These are phyloP conservation scores for Hyphopichia burtonii DNA, from an alignment of 1,139 yeast genomes.

Conservation along the genomic window DNA sequence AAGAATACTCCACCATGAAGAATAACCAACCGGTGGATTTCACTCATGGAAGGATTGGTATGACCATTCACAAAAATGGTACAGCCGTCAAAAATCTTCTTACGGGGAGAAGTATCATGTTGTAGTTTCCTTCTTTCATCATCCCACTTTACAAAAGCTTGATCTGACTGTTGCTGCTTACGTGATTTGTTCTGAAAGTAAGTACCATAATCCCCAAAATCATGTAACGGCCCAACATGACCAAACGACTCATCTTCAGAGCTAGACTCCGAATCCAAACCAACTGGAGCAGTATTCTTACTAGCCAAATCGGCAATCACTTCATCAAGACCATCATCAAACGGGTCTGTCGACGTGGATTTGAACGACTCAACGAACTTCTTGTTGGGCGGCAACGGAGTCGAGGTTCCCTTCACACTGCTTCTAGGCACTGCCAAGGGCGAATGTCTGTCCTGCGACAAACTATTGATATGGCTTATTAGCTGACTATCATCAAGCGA, in stretches of 20 bases:
- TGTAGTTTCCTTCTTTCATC: conserved; percentile 31
- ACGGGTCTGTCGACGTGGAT: conserved; percentile 27
- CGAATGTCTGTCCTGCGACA: conserved; percentile 7
- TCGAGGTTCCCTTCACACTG: background rate
- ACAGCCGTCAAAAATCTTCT: conserved; percentile 54
- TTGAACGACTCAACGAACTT: conserved; percentile 2
- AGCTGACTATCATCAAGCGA: conserved; percentile 36
- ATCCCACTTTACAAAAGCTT: conserved; percentile 51
- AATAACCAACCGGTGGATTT: conserved; percentile 68
- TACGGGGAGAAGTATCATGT: conserved; percentile 12
- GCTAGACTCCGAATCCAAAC: too few relatives aligned
- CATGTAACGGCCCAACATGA: conserved; percentile 38
- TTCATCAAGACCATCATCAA: conserved; percentile 41
- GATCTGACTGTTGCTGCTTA: conserved; percentile 71
- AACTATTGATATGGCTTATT: conserved; percentile 25
- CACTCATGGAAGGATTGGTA: conserved; percentile 73
- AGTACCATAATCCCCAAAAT: conserved; percentile 68
- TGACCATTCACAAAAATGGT: conserved; percentile 80
- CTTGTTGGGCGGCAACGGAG: background rate
- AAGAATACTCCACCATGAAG: conserved; percentile 79
- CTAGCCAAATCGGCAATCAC: conserved; percentile 9
- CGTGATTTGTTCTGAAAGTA: conserved; percentile 67
- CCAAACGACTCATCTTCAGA: conserved; percentile 15
- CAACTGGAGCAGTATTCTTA: background rate
- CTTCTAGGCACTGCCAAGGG: too few relatives aligned